Base-by-base conservation (phyloP, 2,329 filamentous ascomycete species). In the Acephala macrosclerotiorum region DNA sequence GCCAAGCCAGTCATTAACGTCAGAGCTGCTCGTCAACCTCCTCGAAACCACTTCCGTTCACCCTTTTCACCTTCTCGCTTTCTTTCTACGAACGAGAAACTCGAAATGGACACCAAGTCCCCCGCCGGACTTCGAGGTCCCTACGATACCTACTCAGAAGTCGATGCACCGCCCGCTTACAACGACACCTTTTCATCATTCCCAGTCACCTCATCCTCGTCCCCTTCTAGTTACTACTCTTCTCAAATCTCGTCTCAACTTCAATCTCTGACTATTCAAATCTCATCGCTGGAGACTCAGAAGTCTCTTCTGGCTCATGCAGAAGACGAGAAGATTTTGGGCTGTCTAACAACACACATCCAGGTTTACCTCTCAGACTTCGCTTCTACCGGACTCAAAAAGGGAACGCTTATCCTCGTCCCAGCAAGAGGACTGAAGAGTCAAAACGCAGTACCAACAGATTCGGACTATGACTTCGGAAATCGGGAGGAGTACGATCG, bases 341-440 rank as follows among this genome's bases (percentile, higher is more conserved):
- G 67, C 3, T 66, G 71, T n/a, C 70, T 75, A 11, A 71, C 68
- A n/a, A 49, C 65, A 7, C 68, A 73, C 22, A 74, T 74, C 42
- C 72, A 74, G 59, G 38, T 40, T 33, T 76, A 72, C 62, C 66
- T 76, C 60, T 72, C 69, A 16, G 67, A 69, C 25, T 75, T 74
- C 57, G 70, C 70, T 35, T 68, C 68, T 14, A 71, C 72, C 0
- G 70, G 73, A 2, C 64, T 70, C 2, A 47, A 45, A 14, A 68
- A 61, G 58, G 75, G 73, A 7, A 73, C 70, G 0, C 61, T 76
- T 8, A 72, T 75, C 18, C 65, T 76, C 7, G 70, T 75, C 38
- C 74, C 75, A 1, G 65, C 68, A 18, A 63, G 57, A 14, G 73
- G 67, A 18, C 20, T 74, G 0, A 55, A 66, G 26, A 68, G 70